Evolutionary conservation across 371 early-diverging fungal species (phyloP).

Genomic region (Mucor velutinosus): DNA sequence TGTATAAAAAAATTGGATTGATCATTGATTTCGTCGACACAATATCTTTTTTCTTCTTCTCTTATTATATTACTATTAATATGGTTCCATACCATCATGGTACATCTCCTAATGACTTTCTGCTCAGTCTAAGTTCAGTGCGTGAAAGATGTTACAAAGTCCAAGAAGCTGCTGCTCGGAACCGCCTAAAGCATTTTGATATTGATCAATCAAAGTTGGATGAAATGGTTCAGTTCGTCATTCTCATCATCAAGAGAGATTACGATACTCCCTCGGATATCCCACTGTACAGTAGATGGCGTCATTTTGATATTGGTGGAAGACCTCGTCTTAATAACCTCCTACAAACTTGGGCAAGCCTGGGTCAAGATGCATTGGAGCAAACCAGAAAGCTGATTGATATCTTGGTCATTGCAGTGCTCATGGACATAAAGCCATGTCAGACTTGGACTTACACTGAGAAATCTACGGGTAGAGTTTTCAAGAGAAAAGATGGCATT

Average conservation of each 20-base stretch:
- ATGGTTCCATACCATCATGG: conserved; percentile 28
- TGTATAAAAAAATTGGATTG: not conserved
- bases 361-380: conserved; percentile 56
- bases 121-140: conserved; percentile 75
- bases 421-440: conserved; percentile 92
- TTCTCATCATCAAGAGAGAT: conserved; percentile 76
- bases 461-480: conserved; percentile 50
- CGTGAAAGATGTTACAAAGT: conserved; percentile 75
- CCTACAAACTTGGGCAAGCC: conserved; percentile 45
- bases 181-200: conserved; percentile 71
- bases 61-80: conserved; percentile 4
- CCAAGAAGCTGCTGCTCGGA: conserved; percentile 60
- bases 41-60: not conserved
- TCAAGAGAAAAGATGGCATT: conserved; percentile 82
- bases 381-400: conserved; percentile 78
- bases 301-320: conserved; percentile 81
- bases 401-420: conserved; percentile 82
- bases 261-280: conserved; percentile 62
- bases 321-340: conserved; percentile 64
- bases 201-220: conserved; percentile 67
- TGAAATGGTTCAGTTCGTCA: conserved; percentile 71
- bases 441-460: conserved; percentile 78
- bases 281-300: conserved; percentile 88
- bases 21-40: not conserved
- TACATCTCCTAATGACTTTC: conserved; percentile 45